These are phyloP conservation scores for Chlorella sp. DNA, from an alignment of 139 green algal species.

Conservation along the genomic window DNA sequence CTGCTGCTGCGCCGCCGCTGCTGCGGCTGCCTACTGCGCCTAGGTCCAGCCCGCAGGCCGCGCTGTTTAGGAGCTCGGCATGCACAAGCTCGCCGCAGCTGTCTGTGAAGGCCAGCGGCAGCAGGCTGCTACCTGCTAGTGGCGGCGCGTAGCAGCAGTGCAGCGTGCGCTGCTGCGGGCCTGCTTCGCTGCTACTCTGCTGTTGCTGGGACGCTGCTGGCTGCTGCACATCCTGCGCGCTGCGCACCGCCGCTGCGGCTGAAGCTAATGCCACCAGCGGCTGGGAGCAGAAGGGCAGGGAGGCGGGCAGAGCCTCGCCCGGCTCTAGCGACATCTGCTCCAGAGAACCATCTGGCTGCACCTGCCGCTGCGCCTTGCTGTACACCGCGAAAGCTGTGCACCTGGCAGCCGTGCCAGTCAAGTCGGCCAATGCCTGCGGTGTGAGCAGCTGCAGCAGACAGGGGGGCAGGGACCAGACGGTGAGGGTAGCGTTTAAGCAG, in stretches of 20 bases:
- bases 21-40: neutral
- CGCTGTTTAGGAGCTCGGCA: neutral
- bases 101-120: conserved; percentile 15
- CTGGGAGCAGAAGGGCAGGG: conserved; percentile 16
- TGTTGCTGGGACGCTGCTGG: neutral
- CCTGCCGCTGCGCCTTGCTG: conserved; percentile 1
- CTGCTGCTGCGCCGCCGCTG: too few relatives aligned
- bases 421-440: neutral
- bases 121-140: neutral
- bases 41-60: neutral
- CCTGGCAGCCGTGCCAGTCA: neutral
- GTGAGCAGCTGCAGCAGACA: conserved; percentile 3
- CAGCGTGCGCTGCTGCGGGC: neutral
- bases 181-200: neutral
- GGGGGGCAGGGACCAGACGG: too few relatives aligned
- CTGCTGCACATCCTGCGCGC: neutral
- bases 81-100: conserved; percentile 35
- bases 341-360: neutral
- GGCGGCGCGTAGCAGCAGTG: conserved; percentile 32
- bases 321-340: neutral
- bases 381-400: conserved; percentile 14
- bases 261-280: conserved; percentile 7
- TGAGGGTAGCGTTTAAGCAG: neutral
- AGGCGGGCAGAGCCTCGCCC: neutral
- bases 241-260: neutral